These are phyloP conservation scores for Nicotiana undulata DNA, from an alignment of 257 asterid species.

Conservation along the genomic window DNA sequence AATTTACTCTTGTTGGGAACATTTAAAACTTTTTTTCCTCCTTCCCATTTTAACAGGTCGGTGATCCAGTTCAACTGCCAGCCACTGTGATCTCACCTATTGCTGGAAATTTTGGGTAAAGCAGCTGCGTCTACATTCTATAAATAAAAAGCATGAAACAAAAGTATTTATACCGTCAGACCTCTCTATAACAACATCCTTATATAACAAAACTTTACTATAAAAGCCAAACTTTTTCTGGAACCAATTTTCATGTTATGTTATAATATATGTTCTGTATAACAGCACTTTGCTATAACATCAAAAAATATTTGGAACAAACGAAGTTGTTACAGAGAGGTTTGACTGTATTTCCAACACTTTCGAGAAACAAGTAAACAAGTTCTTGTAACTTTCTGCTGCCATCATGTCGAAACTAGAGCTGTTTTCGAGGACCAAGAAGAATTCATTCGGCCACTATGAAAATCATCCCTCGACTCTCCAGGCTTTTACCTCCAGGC, in stretches of 20 bases:
- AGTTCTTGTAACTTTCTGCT: neutral
- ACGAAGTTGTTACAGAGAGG: too few relatives aligned
- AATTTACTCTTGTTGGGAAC: neutral
- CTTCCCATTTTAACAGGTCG: conserved; percentile 48
- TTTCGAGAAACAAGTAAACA: neutral
- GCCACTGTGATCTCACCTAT: conserved; percentile 83
- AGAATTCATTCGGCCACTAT: neutral
- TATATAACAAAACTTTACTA: too few relatives aligned
- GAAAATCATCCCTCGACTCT: neutral
- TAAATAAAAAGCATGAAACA: neutral
- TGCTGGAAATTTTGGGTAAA: conserved; percentile 77
- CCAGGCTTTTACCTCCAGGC: neutral
- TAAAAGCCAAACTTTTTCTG: too few relatives aligned
- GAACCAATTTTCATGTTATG: too few relatives aligned
- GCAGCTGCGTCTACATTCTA: neutral
- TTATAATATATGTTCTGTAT: too few relatives aligned
- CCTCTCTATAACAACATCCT: too few relatives aligned
- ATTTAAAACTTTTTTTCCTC: neutral
- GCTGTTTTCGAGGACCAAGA: neutral
- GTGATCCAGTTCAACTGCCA: conserved; percentile 98
- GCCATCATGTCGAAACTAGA: neutral
- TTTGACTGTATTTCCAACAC: neutral
- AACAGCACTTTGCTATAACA: too few relatives aligned
- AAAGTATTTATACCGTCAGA: neutral
- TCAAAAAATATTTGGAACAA: too few relatives aligned